phyloP scores from a whole-genome alignment of 805 yeast species.

The Komagataella phaffii region DNA sequence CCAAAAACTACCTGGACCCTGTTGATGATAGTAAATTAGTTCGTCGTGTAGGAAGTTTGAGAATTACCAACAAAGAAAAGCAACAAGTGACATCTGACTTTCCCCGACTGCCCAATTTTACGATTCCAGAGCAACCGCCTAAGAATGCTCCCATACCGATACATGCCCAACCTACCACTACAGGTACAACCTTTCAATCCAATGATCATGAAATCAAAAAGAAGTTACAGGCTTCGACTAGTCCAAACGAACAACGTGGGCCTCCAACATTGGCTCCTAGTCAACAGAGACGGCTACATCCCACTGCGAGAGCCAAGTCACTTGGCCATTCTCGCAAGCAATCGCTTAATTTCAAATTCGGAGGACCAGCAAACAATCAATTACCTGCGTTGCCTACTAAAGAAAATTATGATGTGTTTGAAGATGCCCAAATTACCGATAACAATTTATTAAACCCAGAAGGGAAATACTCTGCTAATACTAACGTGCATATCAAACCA shows the following conservation, averaged over 20 bases:
- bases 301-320: conserved; percentile 81
- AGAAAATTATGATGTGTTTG: conserved; percentile 35
- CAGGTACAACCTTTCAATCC: not conserved
- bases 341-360: conserved; percentile 30
- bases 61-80: conserved; percentile 44
- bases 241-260: conserved; percentile 3
- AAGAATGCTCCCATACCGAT: conserved; percentile 6
- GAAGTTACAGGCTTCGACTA: conserved; percentile 1
- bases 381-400: conserved; percentile 21
- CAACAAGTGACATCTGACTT: conserved; percentile 14
- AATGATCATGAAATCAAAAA: conserved; percentile 18
- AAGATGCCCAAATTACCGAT: conserved; percentile 34
- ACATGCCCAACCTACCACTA: not conserved
- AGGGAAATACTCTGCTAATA: not conserved
- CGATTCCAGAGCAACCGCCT: conserved; percentile 9
- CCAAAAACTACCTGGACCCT: conserved; percentile 2
- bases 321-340: conserved; percentile 70
- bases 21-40: conserved; percentile 15
- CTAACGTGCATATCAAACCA: conserved; percentile 10
- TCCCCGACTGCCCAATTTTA: conserved; percentile 14
- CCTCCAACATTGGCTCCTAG: conserved; percentile 1
- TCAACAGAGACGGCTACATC: conserved; percentile 33
- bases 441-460: conserved; percentile 8
- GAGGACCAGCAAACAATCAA: conserved; percentile 22
- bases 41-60: conserved; percentile 50